Evolutionary conservation across 176 grass and related monocot genomes (phyloP).

Genomic region (Dactylis glomerata): DNA sequence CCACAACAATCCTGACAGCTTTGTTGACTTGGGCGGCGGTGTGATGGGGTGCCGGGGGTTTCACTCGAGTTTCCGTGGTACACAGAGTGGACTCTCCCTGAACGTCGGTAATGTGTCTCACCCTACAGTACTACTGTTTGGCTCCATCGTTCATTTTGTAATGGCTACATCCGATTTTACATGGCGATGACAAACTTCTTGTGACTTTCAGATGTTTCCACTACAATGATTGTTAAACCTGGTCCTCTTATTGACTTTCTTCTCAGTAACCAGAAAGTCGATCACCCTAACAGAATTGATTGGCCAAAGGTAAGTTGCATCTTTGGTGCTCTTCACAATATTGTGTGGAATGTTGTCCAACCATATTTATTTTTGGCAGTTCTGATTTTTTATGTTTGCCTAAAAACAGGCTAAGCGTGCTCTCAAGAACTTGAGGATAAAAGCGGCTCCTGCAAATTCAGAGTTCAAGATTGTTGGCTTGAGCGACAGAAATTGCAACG

Average conservation of each 20-base stretch:
- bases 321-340: not conserved
- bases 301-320: slow-evolving; percentile 59
- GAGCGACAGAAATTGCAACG: slow-evolving; percentile 61
- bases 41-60: slow-evolving; percentile 81
- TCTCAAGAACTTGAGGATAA: slow-evolving; percentile 67
- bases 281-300: slow-evolving; percentile 56
- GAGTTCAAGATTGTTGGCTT: slow-evolving; percentile 83
- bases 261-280: slow-evolving; percentile 64
- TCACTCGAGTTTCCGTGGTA: slow-evolving; percentile 80
- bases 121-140: too few species aligned
- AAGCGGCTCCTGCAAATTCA: slow-evolving; percentile 45
- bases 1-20: slow-evolving; percentile 54
- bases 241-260: slow-evolving; percentile 82
- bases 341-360: not conserved
- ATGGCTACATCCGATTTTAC: not conserved
- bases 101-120: slow-evolving; percentile 47
- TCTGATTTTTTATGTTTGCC: slow-evolving; percentile 5
- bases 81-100: slow-evolving; percentile 70
- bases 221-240: slow-evolving; percentile 87
- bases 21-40: slow-evolving; percentile 69
- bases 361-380: not conserved
- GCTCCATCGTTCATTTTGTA: not conserved
- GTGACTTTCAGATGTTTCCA: slow-evolving; percentile 71
- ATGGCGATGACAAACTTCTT: not conserved
- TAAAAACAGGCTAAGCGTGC: slow-evolving; percentile 59